Conservation (phyloP, 1,284 basidiomycete genomes). For the Abortiporus biennis region DNA sequence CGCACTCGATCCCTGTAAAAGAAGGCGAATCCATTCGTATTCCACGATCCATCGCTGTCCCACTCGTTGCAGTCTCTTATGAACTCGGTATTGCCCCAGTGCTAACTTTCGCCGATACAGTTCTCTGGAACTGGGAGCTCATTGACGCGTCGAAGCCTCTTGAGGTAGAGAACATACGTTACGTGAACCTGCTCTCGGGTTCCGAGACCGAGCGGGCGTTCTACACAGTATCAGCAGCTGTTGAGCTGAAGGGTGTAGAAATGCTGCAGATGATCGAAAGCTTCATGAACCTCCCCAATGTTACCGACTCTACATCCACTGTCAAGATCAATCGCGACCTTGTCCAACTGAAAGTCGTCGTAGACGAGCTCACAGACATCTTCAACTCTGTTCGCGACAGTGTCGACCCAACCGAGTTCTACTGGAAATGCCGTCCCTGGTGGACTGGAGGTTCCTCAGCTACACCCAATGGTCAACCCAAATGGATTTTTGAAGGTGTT, state of each 20-base stretch:
- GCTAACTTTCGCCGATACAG: slow-evolving; percentile 93
- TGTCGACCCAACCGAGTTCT: slow-evolving; percentile 87
- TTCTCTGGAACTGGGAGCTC: slow-evolving; percentile 89
- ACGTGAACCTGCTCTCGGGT: slow-evolving; percentile 76
- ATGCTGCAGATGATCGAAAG: slow-evolving; percentile 88
- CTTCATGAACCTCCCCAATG: slow-evolving; percentile 65
- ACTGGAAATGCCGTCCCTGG: slow-evolving; percentile 92
- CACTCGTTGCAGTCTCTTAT: slow-evolving; percentile 72
- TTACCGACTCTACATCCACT: slow-evolving; percentile 64
- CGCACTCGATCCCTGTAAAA: slow-evolving; percentile 59
- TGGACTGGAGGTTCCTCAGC: slow-evolving; percentile 82
- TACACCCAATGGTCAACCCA: slow-evolving; percentile 32
- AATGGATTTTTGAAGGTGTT: slow-evolving; percentile 85
- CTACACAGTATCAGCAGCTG: slow-evolving; percentile 80
- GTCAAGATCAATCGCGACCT: slow-evolving; percentile 74
- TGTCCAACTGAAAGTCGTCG: slow-evolving; percentile 58
- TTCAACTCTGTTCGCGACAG: slow-evolving; percentile 66
- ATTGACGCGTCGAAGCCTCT: slow-evolving; percentile 46
- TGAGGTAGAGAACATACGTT: slow-evolving; percentile 58
- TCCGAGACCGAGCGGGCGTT: slow-evolving; percentile 85
- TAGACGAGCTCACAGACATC: slow-evolving; percentile 69
- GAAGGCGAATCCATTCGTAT: slow-evolving; percentile 41
- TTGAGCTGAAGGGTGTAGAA: slow-evolving; percentile 84
- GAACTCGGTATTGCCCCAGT: slow-evolving; percentile 85
- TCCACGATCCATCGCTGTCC: slow-evolving; percentile 77